Conservation (phyloP, 352 stramenopile species). For the Phytophthora europaea region DNA sequence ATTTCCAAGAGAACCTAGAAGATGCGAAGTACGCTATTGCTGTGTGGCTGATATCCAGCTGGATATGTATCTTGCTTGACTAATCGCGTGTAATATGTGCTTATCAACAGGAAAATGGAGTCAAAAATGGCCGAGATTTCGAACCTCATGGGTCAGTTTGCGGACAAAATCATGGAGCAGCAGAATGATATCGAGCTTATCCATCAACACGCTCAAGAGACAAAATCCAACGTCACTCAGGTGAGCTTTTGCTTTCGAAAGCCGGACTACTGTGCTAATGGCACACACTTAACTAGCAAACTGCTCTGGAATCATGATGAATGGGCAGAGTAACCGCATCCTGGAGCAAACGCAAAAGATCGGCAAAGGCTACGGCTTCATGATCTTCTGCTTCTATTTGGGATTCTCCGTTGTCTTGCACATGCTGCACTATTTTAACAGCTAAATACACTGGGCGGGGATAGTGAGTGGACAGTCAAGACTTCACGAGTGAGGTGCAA, state of each 20-base stretch:
- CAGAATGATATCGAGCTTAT: conserved; percentile 85
- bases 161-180: conserved; percentile 88
- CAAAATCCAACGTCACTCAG: conserved; percentile 79
- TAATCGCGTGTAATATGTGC: background rate
- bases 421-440: conserved; percentile 86
- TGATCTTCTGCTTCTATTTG: conserved; percentile 89
- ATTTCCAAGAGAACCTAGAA: conserved; percentile 90
- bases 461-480: background rate
- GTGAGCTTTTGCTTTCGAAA: conserved; percentile 25
- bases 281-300: background rate
- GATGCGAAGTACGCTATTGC: conserved; percentile 75
- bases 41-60: background rate
- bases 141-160: conserved; percentile 86
- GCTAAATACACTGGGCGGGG: conserved; percentile 40
- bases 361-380: conserved; percentile 82
- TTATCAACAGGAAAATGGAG: conserved; percentile 74
- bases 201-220: conserved; percentile 73
- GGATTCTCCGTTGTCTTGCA: conserved; percentile 79
- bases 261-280: background rate
- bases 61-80: background rate
- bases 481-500: background rate
- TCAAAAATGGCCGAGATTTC: conserved; percentile 89
- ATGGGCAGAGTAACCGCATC: conserved; percentile 74
- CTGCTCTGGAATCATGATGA: background rate
- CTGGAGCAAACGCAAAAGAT: conserved; percentile 83